phyloP scores from a whole-genome alignment of 192 early-diverging fungal genomes.

The Backusella sp. region DNA sequence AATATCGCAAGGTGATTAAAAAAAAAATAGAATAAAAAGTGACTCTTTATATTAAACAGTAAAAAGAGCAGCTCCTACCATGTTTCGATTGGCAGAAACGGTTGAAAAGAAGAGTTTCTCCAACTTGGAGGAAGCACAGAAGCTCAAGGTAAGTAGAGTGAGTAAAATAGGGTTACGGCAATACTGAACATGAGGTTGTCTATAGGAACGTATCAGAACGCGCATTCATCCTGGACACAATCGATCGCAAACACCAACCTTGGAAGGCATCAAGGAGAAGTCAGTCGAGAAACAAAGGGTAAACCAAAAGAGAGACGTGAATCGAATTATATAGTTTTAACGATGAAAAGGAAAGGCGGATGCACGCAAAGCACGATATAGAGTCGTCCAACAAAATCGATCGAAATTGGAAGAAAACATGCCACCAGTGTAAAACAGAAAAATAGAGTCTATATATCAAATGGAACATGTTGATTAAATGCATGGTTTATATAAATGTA shows the following conservation, averaged over 20 bases:
- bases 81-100: constrained; percentile 69
- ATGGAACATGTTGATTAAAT: background rate
- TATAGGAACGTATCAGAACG: constrained; percentile 32
- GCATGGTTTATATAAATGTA: background rate
- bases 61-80: constrained; percentile 28
- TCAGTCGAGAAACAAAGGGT: constrained; percentile 19
- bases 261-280: constrained; percentile 13
- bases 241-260: constrained; percentile 17
- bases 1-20: background rate
- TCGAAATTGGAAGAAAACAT: constrained; percentile 8
- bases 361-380: constrained; percentile 43
- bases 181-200: background rate
- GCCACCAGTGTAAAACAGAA: constrained; percentile 22
- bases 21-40: background rate
- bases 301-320: background rate
- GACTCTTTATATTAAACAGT: background rate
- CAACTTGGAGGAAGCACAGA: constrained; percentile 46
- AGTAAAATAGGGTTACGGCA: background rate
- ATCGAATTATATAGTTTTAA: too few relatives aligned
- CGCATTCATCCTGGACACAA: constrained; percentile 20
- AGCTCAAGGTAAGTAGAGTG: constrained; percentile 42
- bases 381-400: constrained; percentile 48
- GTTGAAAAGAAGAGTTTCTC: constrained; percentile 63
- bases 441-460: too few relatives aligned
- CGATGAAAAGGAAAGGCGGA: constrained; percentile 17